Evolutionary conservation across 2,329 filamentous ascomycete species (phyloP).

Genomic region (Knoxdaviesia capensis): DNA sequence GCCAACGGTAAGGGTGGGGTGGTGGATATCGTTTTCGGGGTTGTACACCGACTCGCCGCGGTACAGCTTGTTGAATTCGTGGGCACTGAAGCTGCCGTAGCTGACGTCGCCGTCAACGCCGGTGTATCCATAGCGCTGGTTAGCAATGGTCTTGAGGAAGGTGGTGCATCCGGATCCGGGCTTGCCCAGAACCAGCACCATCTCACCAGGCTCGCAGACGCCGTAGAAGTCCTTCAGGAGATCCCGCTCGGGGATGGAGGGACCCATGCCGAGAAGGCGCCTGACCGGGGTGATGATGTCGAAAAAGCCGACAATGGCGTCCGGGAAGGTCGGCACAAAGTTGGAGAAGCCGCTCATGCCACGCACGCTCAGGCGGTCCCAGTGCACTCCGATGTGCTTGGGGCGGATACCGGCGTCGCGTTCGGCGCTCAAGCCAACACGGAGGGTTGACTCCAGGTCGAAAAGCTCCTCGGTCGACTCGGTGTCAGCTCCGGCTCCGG

Average conservation of each 20-base stretch:
- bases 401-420: slow-evolving; percentile 58
- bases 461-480: slow-evolving; percentile 33
- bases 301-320: slow-evolving; percentile 58
- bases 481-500: slow-evolving; percentile 14
- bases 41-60: slow-evolving; percentile 74
- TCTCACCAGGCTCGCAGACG: slow-evolving; percentile 61
- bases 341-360: slow-evolving; percentile 58
- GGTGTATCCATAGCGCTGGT: slow-evolving; percentile 39
- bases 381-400: slow-evolving; percentile 64
- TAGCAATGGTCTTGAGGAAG: slow-evolving; percentile 47
- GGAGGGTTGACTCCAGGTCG: slow-evolving; percentile 54
- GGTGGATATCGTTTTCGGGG: slow-evolving; percentile 70
- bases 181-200: slow-evolving; percentile 65
- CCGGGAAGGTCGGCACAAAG: slow-evolving; percentile 54
- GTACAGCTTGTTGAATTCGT: slow-evolving; percentile 49
- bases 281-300: slow-evolving; percentile 48
- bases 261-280: slow-evolving; percentile 41
- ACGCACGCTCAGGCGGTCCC: slow-evolving; percentile 57
- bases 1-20: slow-evolving; percentile 68
- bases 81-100: slow-evolving; percentile 54
- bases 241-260: slow-evolving; percentile 50
- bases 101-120: slow-evolving; percentile 45
- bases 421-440: slow-evolving; percentile 52
- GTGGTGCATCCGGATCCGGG: slow-evolving; percentile 56
- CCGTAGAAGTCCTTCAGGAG: slow-evolving; percentile 55